Percentiles rank a stretch among this genome's conserved stretches.
phyloP scores from a whole-genome alignment of 2,329 filamentous ascomycete genomes.

The Cercospora sojina region DNA sequence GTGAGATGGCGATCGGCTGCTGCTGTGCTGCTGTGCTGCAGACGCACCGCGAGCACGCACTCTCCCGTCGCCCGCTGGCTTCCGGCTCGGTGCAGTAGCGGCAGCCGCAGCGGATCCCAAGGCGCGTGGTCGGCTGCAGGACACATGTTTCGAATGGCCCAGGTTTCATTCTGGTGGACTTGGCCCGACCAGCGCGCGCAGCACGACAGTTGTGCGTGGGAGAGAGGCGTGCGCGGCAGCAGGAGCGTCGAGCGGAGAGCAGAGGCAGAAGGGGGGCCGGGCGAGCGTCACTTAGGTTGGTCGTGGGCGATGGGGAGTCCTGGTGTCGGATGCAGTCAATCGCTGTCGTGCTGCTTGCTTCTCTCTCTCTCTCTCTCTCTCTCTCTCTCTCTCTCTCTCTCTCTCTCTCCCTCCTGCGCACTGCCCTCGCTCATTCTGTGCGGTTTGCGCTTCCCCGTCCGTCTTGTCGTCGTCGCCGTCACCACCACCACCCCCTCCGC shows the following conservation, averaged over 20 bases:
- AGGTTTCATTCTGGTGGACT: not conserved
- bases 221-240: not conserved
- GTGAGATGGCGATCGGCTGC: conserved; percentile 1
- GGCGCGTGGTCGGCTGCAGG: not conserved
- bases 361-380: too few relatives aligned
- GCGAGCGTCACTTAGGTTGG: not conserved
- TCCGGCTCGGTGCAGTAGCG: conserved; percentile 1
- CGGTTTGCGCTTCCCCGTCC: not conserved
- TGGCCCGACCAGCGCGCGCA: not conserved
- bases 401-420: not conserved
- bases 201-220: not conserved
- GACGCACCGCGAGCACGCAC: not conserved
- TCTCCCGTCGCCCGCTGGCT: not conserved
- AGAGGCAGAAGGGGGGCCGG: not conserved
- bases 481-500: not conserved
- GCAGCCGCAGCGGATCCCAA: not conserved
- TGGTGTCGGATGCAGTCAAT: not conserved
- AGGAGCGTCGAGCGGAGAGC: not conserved
- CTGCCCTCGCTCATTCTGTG: not conserved
- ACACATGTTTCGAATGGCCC: not conserved
- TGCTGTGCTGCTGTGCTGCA: not conserved
- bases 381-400: too few relatives aligned
- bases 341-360: too few relatives aligned
- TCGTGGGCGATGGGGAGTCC: not conserved
- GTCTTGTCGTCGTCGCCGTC: not conserved